Base-by-base conservation (phyloP, 2,329 filamentous ascomycete species). In the Bipolaris zeicola region DNA sequence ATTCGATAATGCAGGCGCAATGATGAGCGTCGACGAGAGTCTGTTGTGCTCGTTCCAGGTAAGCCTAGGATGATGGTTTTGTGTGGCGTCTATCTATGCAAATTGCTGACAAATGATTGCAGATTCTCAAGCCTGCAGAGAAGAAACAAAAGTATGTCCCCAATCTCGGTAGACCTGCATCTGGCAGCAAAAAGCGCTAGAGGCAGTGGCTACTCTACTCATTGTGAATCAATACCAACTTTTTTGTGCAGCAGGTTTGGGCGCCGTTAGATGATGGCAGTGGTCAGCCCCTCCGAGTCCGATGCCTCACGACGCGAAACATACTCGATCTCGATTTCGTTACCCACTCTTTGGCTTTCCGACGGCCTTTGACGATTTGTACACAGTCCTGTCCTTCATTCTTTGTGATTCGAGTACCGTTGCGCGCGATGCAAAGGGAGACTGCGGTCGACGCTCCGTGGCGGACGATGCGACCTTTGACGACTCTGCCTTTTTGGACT, bases 111-210 rank as follows among this genome's bases (percentile, higher is more conserved):
- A 56, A 51, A 26, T 26, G 22, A 13, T 14, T 41, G 10, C 55
- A 96, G 92, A 98, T 99, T 77, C 85, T 99, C 83, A 99, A 98
- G 85, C 95, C 95, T 75, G 95, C 95, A 80, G 95, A 99, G 87
- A 99, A 99, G 89, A 99, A 99, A 89, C 94, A 97, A 91, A 98
- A 98, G 93, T 98, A 96, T 85, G 93, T 96, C 77, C 85, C 87
- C 82, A 84, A 83, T 82, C 84, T 89, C 80, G 87, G 85, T 81
- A 85, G 83, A 82, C 85, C 86, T 78, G 82, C 85, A 80, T 88
- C 86, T 83, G 85, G 87, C 79, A 83, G 85, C 82, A 90, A 88
- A 79, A 83, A 85, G 78, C 87, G 61, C 50, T 67, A 85, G 80
- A 88, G 88, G 82, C 85, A 68, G 63, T 86, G 72, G 70, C 84